Conservation (phyloP, 2,329 filamentous ascomycete species). For the Lachnellula arida region DNA sequence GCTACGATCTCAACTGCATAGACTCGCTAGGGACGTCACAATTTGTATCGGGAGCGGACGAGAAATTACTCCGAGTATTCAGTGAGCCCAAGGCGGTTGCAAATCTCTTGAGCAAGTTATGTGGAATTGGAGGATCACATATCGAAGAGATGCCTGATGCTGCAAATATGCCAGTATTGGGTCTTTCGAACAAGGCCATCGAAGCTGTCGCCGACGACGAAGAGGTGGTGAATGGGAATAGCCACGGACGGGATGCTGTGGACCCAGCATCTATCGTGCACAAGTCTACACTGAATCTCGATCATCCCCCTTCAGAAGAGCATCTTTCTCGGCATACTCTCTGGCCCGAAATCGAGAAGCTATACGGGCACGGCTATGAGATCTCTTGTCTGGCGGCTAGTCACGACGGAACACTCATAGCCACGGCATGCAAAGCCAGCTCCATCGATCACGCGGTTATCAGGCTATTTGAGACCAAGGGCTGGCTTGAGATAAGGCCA, state of each 20-base stretch:
- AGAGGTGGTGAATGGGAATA: constrained; percentile 40
- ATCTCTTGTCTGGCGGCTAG: constrained; percentile 81
- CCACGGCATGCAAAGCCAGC: constrained; percentile 89
- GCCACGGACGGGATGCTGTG: constrained; percentile 48
- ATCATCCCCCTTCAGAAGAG: constrained; percentile 82
- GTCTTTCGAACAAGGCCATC: constrained; percentile 92
- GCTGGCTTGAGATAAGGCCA: constrained; percentile 84
- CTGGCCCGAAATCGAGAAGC: constrained; percentile 93
- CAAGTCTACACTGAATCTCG: constrained; percentile 58
- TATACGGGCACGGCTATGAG: constrained; percentile 97
- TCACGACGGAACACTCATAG: constrained; percentile 69
- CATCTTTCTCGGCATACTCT: constrained; percentile 83
- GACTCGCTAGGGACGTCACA: constrained; percentile 66
- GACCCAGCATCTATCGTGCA: constrained; percentile 52
- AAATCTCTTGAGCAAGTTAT: constrained; percentile 63
- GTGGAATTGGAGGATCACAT: constrained; percentile 47
- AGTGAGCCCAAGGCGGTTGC: constrained; percentile 82
- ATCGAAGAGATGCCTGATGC: constrained; percentile 66
- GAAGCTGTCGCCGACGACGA: constrained; percentile 49
- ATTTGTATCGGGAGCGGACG: constrained; percentile 93
- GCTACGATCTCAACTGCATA: constrained; percentile 95
- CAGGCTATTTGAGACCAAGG: constrained; percentile 78
- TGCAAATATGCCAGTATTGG: constrained; percentile 90
- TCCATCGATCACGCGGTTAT: constrained; percentile 94
- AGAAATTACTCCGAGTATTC: constrained; percentile 97